Evolutionary conservation across 2,329 filamentous ascomycete species (phyloP), one percentile per base, ranked within the genome.

Genomic region (Parasarocladium wereldwijsianum): DNA sequence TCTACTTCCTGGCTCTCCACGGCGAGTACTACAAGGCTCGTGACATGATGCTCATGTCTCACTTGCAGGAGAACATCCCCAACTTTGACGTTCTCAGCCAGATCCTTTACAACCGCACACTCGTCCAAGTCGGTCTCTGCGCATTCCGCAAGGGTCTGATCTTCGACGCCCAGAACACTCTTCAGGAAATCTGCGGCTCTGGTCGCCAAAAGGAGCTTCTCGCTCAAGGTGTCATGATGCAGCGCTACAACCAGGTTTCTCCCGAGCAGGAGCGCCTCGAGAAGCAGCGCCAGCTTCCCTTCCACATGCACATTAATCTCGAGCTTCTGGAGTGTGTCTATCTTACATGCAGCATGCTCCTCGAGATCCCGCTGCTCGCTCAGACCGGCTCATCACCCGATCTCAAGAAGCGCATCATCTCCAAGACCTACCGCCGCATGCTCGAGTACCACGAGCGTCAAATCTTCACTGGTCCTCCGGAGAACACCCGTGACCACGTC

Each of bases 251-350:
- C 46, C 86, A 93, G 49, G 90, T 98, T 37, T 90, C 86, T 20
- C 90, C 90, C 12, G 90, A 98, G 60, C 90, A 98, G 59, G 90
- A 98, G 64, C 82, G 87, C 41, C 70, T 96, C 22, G 90, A 98
- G 65, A 83, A 90, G 53, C 87, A 96, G 62, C 78, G 90, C 46
- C 90, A 98, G 62, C 71, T 98, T 42, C 90, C 90, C 21, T 98
- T 98, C 76, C 90, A 98, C 66, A 94, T 98, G 85, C 90, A 98
- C 70, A 98, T 98, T 67, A 98, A 98, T 66, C 71, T 98, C 31
- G 90, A 98, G 57, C 73, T 98, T 32, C 72, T 98, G 22, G 90
- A 98, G 64, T 96, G 90, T 50, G 87, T 96, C 38, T 98, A 98
- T 63, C 71, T 98, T 35, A 96, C 90, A 29, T 96, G 87, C 66